Base-by-base conservation (phyloP, 192 early-diverging fungal genomes). In the Jimgerdemannia flammicorona region DNA sequence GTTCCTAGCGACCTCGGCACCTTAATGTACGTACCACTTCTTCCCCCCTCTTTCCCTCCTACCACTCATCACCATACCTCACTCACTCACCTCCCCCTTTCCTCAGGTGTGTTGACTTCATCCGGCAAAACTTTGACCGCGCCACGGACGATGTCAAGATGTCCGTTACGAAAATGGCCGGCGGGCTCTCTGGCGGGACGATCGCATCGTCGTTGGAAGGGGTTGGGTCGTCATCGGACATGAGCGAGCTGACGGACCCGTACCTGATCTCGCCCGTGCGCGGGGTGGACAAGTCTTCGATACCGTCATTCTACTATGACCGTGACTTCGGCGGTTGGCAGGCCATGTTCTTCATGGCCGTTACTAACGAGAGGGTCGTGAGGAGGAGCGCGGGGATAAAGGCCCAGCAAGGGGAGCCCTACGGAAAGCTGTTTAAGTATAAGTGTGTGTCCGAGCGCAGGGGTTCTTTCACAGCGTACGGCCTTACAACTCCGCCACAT, bases 1-100 rank as follows among this genome's bases (percentile, higher is more conserved):
- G 89, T 98, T 3, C 96, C 96, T 3, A 93, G 93, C 17, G 96
- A 98, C 75, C 76, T 98, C 10, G 93, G 94, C 20, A 85, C 90
- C 29, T 87, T 91, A 64, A 89, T 97, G 94, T 66, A 76, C 63
- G 64, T 69, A 17, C 29, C 59, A 20, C 67, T 54, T 44, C 41
- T 43, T 29, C 29, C 29, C 29, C n/a, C 29, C 29, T 29, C 29
- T 29, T 29, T 29, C 29, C 29, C 29, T 29, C 29, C 29, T 29
- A 29, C 29, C 29, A 29, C 29, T 29, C 29, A 29, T 29, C 29
- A 29, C 19, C n/a, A 1, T 66, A 66, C 68, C 41, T 41, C 68
- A 69, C 14, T 59, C 49, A 10, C 49, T 49, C 66, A 63, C 42
- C 7, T 40, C 3, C n/a, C 43, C 67, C 40, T 54, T 3, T 29